Percentiles rank a stretch among this genome's conserved stretches.
These are phyloP conservation scores for Raddia guianensis DNA, from an alignment of 176 grass and related monocot genomes.

Conservation along the genomic window DNA sequence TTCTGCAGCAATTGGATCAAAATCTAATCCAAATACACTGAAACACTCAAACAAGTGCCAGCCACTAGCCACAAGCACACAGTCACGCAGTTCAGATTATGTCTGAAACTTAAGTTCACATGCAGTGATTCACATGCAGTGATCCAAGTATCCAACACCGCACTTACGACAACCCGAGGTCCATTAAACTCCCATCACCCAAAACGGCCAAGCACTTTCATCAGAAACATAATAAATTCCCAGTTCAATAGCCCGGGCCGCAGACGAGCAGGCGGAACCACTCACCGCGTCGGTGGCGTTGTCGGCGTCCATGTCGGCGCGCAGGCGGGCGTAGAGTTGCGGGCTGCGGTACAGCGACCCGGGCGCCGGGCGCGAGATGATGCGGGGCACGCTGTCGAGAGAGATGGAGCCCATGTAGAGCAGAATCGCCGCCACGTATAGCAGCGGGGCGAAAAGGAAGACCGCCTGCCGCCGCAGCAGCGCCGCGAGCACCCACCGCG, in stretches of 20 bases:
- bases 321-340: constrained; percentile 76
- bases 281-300: constrained; percentile 86
- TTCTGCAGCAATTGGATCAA: constrained; percentile 33
- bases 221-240: not conserved
- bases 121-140: not conserved
- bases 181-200: not conserved
- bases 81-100: constrained; percentile 3
- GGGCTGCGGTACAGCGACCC: constrained; percentile 93
- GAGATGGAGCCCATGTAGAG: constrained; percentile 93
- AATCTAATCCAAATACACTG: constrained; percentile 29
- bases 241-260: not conserved
- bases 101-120: not conserved
- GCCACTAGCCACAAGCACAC: constrained; percentile 5
- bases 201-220: constrained; percentile 25
- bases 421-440: constrained; percentile 88
- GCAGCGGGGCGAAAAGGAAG: constrained; percentile 94
- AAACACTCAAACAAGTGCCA: constrained; percentile 43
- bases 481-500: constrained; percentile 55
- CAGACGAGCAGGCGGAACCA: constrained; percentile 4
- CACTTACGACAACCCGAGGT: not conserved
- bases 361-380: constrained; percentile 75
- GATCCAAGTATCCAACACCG: constrained; percentile 5
- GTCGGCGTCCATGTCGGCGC: constrained; percentile 82
- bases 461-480: constrained; percentile 89
- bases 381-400: constrained; percentile 79